phyloP scores from a whole-genome alignment of 164 flowering plant genomes.

The Vitis rupestris region DNA sequence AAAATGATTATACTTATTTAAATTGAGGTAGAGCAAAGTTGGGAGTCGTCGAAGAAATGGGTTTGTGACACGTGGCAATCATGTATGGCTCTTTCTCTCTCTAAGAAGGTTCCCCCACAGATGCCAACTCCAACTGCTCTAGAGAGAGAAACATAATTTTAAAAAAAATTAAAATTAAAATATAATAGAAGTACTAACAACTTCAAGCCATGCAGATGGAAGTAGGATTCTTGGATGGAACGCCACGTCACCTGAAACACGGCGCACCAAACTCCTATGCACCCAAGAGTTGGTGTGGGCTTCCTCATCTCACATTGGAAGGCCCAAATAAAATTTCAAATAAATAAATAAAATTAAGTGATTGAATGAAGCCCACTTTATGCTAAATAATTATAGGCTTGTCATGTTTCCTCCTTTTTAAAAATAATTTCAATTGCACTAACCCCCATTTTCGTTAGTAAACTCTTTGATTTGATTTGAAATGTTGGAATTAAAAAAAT shows the following conservation, averaged over 20 bases:
- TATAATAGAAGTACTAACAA: neutral
- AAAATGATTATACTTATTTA: neutral
- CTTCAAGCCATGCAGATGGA: constrained; percentile 5
- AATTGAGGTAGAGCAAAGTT: constrained; percentile 1
- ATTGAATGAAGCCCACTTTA: too few species aligned
- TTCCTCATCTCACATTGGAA: too few species aligned
- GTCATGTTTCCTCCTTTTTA: too few species aligned
- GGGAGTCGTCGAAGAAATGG: constrained; percentile 21
- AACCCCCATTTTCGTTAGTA: too few species aligned
- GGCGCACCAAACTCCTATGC: constrained; percentile 45
- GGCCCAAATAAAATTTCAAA: too few species aligned
- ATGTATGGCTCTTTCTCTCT: neutral
- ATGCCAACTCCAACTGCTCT: constrained; percentile 13
- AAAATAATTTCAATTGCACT: too few species aligned
- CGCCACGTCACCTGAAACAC: constrained; percentile 58
- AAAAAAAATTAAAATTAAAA: neutral
- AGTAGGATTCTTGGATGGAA: constrained; percentile 29
- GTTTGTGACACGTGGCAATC: constrained; percentile 28
- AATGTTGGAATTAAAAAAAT: too few species aligned
- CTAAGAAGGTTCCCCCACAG: constrained; percentile 6
- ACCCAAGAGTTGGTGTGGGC: neutral
- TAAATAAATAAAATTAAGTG: too few species aligned
- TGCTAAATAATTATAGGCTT: too few species aligned
- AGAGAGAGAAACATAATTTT: neutral
- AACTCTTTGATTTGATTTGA: too few species aligned